Evolutionary conservation across 1,284 basidiomycete species (phyloP).

Genomic region (Tilletiopsis washingtonensis): DNA sequence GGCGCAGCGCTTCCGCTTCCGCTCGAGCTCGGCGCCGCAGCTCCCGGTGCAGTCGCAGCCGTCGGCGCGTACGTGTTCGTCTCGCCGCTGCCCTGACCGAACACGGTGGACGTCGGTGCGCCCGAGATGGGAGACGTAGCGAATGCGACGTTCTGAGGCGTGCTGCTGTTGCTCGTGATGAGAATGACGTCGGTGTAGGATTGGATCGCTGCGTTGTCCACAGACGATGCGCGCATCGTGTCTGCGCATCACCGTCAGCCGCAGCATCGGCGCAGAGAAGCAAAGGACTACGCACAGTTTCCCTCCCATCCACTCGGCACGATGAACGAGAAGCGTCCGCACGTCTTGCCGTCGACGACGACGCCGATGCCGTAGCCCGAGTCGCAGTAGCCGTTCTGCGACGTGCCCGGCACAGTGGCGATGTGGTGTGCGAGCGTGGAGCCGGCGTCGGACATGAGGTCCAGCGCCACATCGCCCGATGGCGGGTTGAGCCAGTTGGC

Average conservation of each 20-base stretch:
- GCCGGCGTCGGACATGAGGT: constrained; percentile 30
- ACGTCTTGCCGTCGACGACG: constrained; percentile 17
- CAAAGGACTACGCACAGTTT: constrained; percentile 14
- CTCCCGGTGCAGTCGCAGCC: too few relatives aligned
- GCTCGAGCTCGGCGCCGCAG: too few relatives aligned
- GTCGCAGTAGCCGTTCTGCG: constrained; percentile 18
- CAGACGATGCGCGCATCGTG: constrained; percentile 17
- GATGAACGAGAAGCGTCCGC: constrained; percentile 26
- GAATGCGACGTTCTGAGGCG: too few relatives aligned
- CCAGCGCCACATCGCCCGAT: constrained; percentile 18
- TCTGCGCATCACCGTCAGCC: background rate
- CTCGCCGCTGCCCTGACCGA: too few relatives aligned
- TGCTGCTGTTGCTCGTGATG: background rate
- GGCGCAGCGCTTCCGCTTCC: too few relatives aligned
- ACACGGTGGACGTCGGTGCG: too few relatives aligned
- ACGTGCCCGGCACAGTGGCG: constrained; percentile 21
- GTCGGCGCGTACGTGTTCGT: too few relatives aligned
- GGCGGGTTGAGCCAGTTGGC: constrained; percentile 37
- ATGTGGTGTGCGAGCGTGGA: constrained; percentile 20
- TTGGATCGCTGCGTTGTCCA: constrained; percentile 15
- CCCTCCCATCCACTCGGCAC: constrained; percentile 31
- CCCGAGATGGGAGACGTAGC: too few relatives aligned
- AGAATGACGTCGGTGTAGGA: constrained; percentile 34
- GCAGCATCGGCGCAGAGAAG: background rate
- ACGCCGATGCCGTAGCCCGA: constrained; percentile 20